Conservation (phyloP, 495 filamentous ascomycete species). For the Hypomontagnella submonticulosa region DNA sequence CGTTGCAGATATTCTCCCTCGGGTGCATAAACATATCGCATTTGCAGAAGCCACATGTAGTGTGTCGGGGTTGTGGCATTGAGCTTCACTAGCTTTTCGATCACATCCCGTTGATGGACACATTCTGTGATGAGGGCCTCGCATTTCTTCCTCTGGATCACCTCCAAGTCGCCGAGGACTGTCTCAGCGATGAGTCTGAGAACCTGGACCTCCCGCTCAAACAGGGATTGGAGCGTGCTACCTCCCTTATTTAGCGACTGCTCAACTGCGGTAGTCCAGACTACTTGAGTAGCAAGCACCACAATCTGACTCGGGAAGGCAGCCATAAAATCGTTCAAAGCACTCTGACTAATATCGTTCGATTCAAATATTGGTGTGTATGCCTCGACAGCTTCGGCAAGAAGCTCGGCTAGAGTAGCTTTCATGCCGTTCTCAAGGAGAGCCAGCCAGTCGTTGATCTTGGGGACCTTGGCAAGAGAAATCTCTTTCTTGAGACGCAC, state of each 20-base stretch:
- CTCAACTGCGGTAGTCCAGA: conserved; percentile 90
- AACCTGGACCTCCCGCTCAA: conserved; percentile 79
- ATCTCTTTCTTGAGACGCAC: conserved; percentile 89
- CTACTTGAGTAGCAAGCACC: conserved; percentile 92
- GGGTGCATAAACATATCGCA: conserved; percentile 90
- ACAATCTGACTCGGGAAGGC: conserved; percentile 93
- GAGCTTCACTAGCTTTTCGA: conserved; percentile 79
- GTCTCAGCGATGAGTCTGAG: conserved; percentile 85
- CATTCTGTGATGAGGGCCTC: conserved; percentile 99
- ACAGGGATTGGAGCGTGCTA: conserved; percentile 70
- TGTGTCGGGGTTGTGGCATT: conserved; percentile 83
- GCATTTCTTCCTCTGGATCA: conserved; percentile 91
- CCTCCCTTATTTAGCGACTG: conserved; percentile 76
- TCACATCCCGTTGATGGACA: conserved; percentile 94
- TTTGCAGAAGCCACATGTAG: conserved; percentile 94
- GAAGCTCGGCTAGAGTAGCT: conserved; percentile 85
- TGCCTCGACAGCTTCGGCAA: conserved; percentile 84
- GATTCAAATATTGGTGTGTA: conserved; percentile 76
- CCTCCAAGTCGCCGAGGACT: conserved; percentile 89
- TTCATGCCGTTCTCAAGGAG: conserved; percentile 95
- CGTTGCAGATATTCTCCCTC: conserved; percentile 86
- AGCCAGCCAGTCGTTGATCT: conserved; percentile 97
- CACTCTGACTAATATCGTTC: conserved; percentile 69
- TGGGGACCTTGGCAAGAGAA: conserved; percentile 89
- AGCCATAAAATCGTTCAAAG: conserved; percentile 79